These are phyloP conservation scores for Aureobasidium zeae DNA, from an alignment of 2,329 filamentous ascomycete species.

Conservation along the genomic window DNA sequence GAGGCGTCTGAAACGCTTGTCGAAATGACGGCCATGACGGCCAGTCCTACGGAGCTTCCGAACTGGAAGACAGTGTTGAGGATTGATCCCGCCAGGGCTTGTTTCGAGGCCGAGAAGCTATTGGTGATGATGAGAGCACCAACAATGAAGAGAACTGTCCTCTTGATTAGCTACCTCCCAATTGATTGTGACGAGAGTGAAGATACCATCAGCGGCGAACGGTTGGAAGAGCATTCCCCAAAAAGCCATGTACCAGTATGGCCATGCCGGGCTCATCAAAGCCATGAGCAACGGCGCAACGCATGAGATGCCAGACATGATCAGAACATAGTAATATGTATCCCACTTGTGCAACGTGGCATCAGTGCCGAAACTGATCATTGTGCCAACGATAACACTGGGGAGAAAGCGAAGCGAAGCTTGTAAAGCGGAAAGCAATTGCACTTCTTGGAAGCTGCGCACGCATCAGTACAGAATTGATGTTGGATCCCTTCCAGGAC, in stretches of 20 bases:
- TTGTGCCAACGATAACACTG: not conserved
- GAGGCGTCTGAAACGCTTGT: conserved; percentile 20
- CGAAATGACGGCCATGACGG: conserved; percentile 32
- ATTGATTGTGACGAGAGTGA: not conserved
- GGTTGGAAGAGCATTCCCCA: not conserved
- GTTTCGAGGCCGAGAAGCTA: conserved; percentile 33
- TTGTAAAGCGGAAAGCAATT: conserved; percentile 37
- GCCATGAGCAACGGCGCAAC: conserved; percentile 1
- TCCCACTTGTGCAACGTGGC: not conserved
- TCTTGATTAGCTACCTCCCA: not conserved
- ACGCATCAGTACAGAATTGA: not conserved
- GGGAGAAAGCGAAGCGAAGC: conserved; percentile 27
- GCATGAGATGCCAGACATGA: not conserved
- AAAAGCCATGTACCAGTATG: conserved; percentile 4
- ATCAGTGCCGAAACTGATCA: conserved; percentile 1
- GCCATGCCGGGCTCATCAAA: conserved; percentile 1
- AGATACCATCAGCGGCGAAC: not conserved
- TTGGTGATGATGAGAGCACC: conserved; percentile 36
- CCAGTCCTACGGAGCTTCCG: conserved; percentile 33
- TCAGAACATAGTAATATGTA: not conserved
- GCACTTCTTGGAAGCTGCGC: conserved; percentile 43
- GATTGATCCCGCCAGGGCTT: conserved; percentile 37
- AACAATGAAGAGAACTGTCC: conserved; percentile 31
- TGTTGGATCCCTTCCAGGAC: conserved; percentile 19
- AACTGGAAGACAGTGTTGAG: conserved; percentile 38